Base-by-base conservation (phyloP, 2,329 filamentous ascomycete species). In the Colletotrichum nymphaeae region DNA sequence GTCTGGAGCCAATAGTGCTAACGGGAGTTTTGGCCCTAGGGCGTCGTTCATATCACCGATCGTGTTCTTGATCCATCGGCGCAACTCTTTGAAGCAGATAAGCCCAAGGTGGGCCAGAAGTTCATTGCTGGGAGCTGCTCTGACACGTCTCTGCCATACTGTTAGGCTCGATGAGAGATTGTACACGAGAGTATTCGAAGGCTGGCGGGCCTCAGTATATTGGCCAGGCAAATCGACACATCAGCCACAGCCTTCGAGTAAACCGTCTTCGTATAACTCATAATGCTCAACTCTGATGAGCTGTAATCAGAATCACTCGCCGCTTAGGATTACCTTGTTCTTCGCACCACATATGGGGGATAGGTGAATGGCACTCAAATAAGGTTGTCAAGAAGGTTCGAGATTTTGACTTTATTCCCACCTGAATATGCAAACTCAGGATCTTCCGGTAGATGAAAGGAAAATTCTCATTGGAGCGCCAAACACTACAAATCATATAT, bases 81-180 rank as follows among this genome's bases (percentile, higher is more conserved):
- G 4, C 77, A 77, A 72, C 62, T 79, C 22, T 78, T 78, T 53
- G 77, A 78, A 59, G 67, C 53, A 9, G 78, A 80, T 64, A 35
- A 77, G 32, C 72, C 75, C 5, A 77, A 75, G 69, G 74, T 69
- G 5, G 71, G 60, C 3, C 78, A 79, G 30, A 73, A 63, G 12
- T 80, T 78, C 53, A 79, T 78, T 63, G 72, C 77, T 22, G 77
- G 77, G 6, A 79, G 79, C 66, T 80, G 76, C 60, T 79, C 77
- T 24, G 77, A 79, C 30, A 77, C 76, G 1, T 72, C 69, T 6
- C 58, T 80, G 42, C 76, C 77, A 14, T 80, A 78, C 24, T 79
- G 76, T 49, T 82, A 49, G 42, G n/a, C 42, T 49, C 42, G 3
- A 49, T 5, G 8, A 49, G 42, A 49, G 19, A 22, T 1, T 49